These are phyloP conservation scores for Carex littledalei DNA, from an alignment of 176 grass and related monocot genomes.

Conservation along the genomic window DNA sequence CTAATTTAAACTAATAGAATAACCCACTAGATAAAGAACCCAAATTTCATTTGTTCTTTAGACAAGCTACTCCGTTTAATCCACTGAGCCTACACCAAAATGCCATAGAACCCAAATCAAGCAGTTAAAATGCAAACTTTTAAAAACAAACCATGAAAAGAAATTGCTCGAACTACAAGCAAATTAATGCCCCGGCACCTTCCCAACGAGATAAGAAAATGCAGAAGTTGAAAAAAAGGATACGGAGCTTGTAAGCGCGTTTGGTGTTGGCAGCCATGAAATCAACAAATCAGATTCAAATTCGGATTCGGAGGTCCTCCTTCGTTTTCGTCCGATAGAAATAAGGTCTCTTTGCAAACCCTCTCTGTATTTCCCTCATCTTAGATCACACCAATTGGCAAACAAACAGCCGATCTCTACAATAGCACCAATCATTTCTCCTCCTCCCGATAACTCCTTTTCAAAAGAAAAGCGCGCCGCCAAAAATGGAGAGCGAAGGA, in stretches of 20 bases:
- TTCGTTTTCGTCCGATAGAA: constrained; percentile 23
- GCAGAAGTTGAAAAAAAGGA: constrained; percentile 37
- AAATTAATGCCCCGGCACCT: neutral
- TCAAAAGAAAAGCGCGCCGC: constrained; percentile 15
- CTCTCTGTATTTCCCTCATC: constrained; percentile 38
- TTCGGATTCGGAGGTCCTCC: neutral
- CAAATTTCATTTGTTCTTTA: neutral
- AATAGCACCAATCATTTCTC: constrained; percentile 14
- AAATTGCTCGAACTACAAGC: neutral
- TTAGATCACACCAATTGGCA: constrained; percentile 57
- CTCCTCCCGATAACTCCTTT: neutral
- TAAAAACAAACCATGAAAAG: neutral
- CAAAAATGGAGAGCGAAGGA: constrained; percentile 18
- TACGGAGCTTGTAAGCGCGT: constrained; percentile 99
- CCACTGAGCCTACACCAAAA: neutral
- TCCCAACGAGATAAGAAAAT: constrained; percentile 5
- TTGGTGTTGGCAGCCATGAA: constrained; percentile 93
- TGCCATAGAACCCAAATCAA: neutral
- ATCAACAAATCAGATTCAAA: constrained; percentile 8
- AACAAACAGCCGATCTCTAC: constrained; percentile 42
- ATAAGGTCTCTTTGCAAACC: neutral
- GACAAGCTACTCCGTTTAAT: neutral
- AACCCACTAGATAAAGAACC: neutral
- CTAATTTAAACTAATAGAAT: neutral
- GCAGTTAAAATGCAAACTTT: neutral